Evolutionary conservation across 768 basidiomycete species (phyloP).

Genomic region (Multifurca ochricompacta): DNA sequence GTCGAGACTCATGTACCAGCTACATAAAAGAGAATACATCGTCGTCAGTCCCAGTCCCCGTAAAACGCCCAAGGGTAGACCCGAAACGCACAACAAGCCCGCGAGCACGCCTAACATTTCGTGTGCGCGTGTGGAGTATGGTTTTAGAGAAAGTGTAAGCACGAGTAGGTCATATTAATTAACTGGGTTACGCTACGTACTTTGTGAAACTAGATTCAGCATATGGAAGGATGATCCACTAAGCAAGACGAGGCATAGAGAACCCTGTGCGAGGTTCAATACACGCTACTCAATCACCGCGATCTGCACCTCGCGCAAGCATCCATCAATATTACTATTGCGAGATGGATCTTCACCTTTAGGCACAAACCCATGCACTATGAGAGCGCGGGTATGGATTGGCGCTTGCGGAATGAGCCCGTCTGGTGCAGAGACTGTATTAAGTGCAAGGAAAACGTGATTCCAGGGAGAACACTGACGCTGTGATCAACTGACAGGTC

Average conservation of each 20-base stretch:
- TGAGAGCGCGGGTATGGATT: slow-evolving; percentile 80
- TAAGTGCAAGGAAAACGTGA: slow-evolving; percentile 86
- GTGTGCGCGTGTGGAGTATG: not conserved
- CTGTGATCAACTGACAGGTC: not conserved
- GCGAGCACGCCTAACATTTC: slow-evolving; percentile 68
- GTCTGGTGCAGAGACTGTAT: slow-evolving; percentile 90
- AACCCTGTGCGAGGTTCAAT: slow-evolving; percentile 82
- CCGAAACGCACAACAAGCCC: slow-evolving; percentile 73
- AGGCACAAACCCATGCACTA: slow-evolving; percentile 48
- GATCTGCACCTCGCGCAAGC: slow-evolving; percentile 45
- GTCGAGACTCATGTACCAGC: slow-evolving; percentile 90
- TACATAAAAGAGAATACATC: slow-evolving; percentile 23
- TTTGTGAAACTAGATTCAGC: slow-evolving; percentile 67
- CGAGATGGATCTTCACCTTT: slow-evolving; percentile 34
- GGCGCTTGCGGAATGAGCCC: slow-evolving; percentile 84
- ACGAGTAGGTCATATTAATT: too few species aligned
- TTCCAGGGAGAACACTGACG: slow-evolving; percentile 72
- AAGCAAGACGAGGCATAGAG: slow-evolving; percentile 70
- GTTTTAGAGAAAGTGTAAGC: slow-evolving; percentile 1
- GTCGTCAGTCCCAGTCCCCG: not conserved
- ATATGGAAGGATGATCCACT: slow-evolving; percentile 77
- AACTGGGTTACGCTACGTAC: slow-evolving; percentile 24
- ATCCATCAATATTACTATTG: slow-evolving; percentile 19
- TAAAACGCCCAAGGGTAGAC: not conserved
- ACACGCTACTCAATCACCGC: slow-evolving; percentile 89